Evolutionary conservation across 768 basidiomycete species (phyloP), one percentile per base, ranked within the genome.

Genomic region (Russula sp.): DNA sequence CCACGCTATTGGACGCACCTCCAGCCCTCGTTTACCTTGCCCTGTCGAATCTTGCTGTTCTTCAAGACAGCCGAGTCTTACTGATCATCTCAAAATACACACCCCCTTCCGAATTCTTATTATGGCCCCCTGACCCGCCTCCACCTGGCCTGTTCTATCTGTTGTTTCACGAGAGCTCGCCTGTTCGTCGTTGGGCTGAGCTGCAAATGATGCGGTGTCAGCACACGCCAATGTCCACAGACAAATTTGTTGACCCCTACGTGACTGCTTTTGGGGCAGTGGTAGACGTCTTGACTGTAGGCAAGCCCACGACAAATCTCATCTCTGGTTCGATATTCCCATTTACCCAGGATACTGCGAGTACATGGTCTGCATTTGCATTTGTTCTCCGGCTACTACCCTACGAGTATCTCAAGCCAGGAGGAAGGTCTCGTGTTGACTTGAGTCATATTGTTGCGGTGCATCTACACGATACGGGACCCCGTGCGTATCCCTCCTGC

Each of bases 101-200:
- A 40, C 80, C 84, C 13, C 65, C 71, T n/a, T 64, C 68, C 18
- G 49, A 68, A 16, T 69, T 84, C 47, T 62, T 69, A 48, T 74
- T 67, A 16, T 89, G 88, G 87, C 85, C 87, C 34, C 72, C 72
- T 6, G 78, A 85, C 61, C 73, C 80, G 27, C 76, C 87, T 57
- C 84, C 88, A 35, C 78, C 86, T 4, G 84, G 85, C 3, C 54
- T 90, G 47, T 75, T 91, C 34, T 71, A 84, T 13, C 76, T 89
- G 13, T 72, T 86, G 31, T 75, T 88, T 64, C 78, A 83, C 59
- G 76, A 80, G 55, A 75, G 77, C 16, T 61, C 70, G 6, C 71
- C 74, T 10, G 75, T 89, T 42, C 80, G 89, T 51, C 75, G 75
- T 18, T 91, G 87, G 87, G 85, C 89, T 2, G 74, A 73, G 60